These are phyloP conservation scores for Corymbia calophylla DNA, from an alignment of 441 rosid genomes.

Conservation along the genomic window DNA sequence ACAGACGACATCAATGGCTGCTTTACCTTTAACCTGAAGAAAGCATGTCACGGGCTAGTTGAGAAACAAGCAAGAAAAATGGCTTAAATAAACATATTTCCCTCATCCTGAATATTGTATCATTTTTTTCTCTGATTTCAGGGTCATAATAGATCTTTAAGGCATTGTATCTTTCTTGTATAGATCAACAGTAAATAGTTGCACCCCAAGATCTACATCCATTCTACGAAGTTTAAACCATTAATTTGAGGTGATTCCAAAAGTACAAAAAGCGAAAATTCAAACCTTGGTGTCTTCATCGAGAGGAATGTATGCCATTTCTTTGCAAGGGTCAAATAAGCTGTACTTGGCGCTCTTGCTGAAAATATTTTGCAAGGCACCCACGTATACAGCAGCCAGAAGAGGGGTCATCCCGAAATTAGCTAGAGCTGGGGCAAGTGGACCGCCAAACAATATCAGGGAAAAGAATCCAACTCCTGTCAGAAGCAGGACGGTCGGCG, in stretches of 20 bases:
- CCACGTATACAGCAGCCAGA: slow-evolving; percentile 93
- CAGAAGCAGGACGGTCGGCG: slow-evolving; percentile 82
- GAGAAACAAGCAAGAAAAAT: background rate
- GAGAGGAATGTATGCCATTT: slow-evolving; percentile 94
- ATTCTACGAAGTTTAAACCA: background rate
- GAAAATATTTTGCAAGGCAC: slow-evolving; percentile 96
- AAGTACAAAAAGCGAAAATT: background rate
- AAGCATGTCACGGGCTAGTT: background rate
- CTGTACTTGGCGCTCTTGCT: slow-evolving; percentile 99
- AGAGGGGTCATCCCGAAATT: slow-evolving; percentile 84
- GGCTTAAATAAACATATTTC: background rate
- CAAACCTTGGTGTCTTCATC: slow-evolving; percentile 96
- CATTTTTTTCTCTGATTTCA: background rate
- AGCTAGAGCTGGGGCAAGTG: slow-evolving; percentile 62
- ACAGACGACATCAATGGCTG: slow-evolving; percentile 96
- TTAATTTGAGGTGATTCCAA: background rate
- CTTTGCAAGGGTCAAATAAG: slow-evolving; percentile 96
- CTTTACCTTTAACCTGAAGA: slow-evolving; percentile 85
- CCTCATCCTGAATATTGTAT: background rate
- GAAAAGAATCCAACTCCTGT: slow-evolving; percentile 95
- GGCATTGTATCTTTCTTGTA: background rate
- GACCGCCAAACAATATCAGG: slow-evolving; percentile 65
- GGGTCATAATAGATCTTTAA: background rate
- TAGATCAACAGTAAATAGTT: background rate
- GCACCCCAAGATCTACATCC: background rate